Evolutionary conservation across 2,329 filamentous ascomycete species (phyloP), one percentile per base, ranked within the genome.

Genomic region (Ascocoryne sarcoides): DNA sequence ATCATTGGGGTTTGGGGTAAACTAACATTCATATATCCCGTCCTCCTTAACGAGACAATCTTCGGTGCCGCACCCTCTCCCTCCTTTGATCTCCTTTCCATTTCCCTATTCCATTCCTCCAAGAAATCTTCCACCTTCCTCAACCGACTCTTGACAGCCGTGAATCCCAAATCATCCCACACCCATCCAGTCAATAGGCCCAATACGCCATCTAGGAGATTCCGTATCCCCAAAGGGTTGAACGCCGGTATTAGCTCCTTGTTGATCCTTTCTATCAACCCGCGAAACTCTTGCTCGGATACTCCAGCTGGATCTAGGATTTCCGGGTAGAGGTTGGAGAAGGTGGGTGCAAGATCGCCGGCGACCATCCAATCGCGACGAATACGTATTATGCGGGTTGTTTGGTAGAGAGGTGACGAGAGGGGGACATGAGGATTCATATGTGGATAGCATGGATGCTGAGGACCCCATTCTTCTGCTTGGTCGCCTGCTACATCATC

Each of bases 321-420:
- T 59, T 98, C 92, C 0, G 92, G 92, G 56, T 98, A 98, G 2
- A 95, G 70, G 55, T 96, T 95, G 12, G 86, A 92, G 59, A 93
- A 96, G 0, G 89, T 87, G 0, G 92, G 92, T 1, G 89, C 90
- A 19, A 95, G 67, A 61, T 98, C 92, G 26, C 90, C 92, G 45
- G 81, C 76, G 20, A 89, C 63, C 64, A 96, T 81, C 84, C 89
- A 98, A 62, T 98, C 92, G 31, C 92, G 76, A 43, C 82, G 80
- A 47, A 98, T 82, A 12, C 92, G 82, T 55, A 98, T 95, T 49
- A 98, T 84, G 42, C 90, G 82, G 2, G 92, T 98, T 5, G 71
- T 78, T 33, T 71, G 63, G 56, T 86, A 86, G 49, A 93, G 78
- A 10, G 75, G 70, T 5, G 86, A 93, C 42, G 79, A 70, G 9